These are phyloP conservation scores for Blastobotrys capitulatus DNA, from an alignment of 1,139 yeast species.

Conservation along the genomic window DNA sequence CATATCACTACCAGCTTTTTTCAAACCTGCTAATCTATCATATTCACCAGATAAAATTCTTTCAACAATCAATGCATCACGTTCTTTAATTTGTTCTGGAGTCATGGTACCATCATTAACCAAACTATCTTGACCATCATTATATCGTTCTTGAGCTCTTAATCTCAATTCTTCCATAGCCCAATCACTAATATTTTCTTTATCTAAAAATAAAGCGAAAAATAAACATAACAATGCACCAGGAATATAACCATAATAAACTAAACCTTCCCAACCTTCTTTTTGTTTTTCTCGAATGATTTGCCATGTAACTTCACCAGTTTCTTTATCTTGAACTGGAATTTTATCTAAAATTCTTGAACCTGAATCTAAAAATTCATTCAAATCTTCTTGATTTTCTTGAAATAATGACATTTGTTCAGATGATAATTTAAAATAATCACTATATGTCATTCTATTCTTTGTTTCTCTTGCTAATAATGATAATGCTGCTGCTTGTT, in stretches of 20 bases:
- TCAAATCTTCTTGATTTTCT: slow-evolving; percentile 61
- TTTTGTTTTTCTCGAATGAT: slow-evolving; percentile 68
- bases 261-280: slow-evolving; percentile 80
- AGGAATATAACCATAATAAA: slow-evolving; percentile 70
- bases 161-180: slow-evolving; percentile 77
- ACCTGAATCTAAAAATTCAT: slow-evolving; percentile 51
- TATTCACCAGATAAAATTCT: slow-evolving; percentile 81
- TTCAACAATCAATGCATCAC: slow-evolving; percentile 77
- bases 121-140: slow-evolving; percentile 50
- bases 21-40: slow-evolving; percentile 69
- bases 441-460: slow-evolving; percentile 51
- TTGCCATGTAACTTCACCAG: slow-evolving; percentile 79
- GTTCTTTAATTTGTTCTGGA: slow-evolving; percentile 54
- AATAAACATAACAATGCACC: slow-evolving; percentile 46
- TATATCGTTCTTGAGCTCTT: slow-evolving; percentile 68
- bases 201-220: slow-evolving; percentile 44
- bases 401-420: slow-evolving; percentile 55
- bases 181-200: slow-evolving; percentile 54
- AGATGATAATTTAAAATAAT: slow-evolving; percentile 50
- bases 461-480: slow-evolving; percentile 43
- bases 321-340: slow-evolving; percentile 72
- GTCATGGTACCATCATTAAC: slow-evolving; percentile 50
- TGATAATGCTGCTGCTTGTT: slow-evolving; percentile 68
- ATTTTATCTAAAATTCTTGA: slow-evolving; percentile 74
- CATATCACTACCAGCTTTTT: slow-evolving; percentile 40